phyloP scores from a whole-genome alignment of 768 basidiomycete genomes.

The Infundibulicybe gibba region DNA sequence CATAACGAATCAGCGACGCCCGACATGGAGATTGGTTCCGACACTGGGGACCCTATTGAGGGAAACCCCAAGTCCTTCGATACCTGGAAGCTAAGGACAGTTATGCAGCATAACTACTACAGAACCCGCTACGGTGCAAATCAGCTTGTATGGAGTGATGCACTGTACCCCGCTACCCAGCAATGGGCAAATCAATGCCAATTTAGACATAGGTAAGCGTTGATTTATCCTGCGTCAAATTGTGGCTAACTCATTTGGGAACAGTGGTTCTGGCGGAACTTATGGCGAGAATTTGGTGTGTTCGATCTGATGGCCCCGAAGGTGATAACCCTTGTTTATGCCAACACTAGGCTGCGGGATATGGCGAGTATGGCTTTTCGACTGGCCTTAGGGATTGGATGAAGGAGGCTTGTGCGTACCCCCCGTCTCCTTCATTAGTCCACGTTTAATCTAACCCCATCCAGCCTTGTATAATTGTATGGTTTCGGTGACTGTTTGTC shows the following conservation, averaged over 20 bases:
- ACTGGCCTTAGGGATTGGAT: slow-evolving; percentile 22
- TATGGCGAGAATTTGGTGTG: slow-evolving; percentile 26
- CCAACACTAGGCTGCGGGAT: slow-evolving; percentile 15
- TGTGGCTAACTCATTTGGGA: not conserved
- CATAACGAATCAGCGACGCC: no score
- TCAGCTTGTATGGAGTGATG: slow-evolving; percentile 15
- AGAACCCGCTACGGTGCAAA: slow-evolving; percentile 18
- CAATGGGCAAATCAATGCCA: slow-evolving; percentile 18
- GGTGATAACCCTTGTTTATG: not conserved
- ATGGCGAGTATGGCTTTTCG: slow-evolving; percentile 11
- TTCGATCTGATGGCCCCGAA: not conserved
- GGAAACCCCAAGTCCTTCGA: no score
- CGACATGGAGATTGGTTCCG: no score
- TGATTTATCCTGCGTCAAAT: not conserved
- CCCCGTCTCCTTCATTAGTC: not conserved
- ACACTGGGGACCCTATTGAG: no score
- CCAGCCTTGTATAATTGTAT: slow-evolving; percentile 20
- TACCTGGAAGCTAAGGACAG: no score
- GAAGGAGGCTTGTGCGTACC: slow-evolving; percentile 21
- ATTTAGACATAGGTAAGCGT: slow-evolving; percentile 18
- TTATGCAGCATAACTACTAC: slow-evolving; percentile 10
- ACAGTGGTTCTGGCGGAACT: slow-evolving; percentile 5
- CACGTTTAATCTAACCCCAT: not conserved
- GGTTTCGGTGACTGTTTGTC: not conserved
- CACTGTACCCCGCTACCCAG: slow-evolving; percentile 13